phyloP scores from a whole-genome alignment of 169 alveolate species.

The Theileria orientalis region DNA sequence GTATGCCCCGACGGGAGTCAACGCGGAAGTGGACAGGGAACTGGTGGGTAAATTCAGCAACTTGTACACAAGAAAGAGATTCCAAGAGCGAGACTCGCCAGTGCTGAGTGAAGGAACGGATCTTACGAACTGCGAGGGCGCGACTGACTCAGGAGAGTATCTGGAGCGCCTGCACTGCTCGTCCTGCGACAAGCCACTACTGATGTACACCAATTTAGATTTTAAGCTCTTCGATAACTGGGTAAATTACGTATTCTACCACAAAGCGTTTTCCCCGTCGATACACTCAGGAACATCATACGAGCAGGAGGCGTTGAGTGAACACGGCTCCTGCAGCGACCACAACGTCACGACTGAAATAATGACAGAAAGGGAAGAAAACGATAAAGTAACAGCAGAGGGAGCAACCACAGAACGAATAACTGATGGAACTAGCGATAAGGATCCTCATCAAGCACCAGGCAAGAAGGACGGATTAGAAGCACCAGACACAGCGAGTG shows the following conservation, averaged over 20 bases:
- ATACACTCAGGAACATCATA: not conserved
- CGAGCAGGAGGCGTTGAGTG: not conserved
- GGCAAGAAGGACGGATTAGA: not conserved
- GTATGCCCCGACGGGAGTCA: not conserved
- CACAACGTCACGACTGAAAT: too few species aligned
- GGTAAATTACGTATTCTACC: constrained; percentile 8
- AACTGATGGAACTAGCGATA: too few species aligned
- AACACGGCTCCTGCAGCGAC: too few species aligned
- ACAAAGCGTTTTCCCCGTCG: not conserved
- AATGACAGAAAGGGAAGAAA: not conserved
- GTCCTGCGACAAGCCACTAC: constrained; percentile 22
- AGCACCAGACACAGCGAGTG: not conserved
- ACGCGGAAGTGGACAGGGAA: not conserved
- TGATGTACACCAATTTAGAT: constrained; percentile 25
- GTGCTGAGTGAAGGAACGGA: constrained; percentile 14
- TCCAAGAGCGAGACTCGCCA: not conserved
- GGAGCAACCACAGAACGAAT: not conserved
- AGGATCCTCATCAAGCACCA: too few species aligned
- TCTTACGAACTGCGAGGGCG: not conserved
- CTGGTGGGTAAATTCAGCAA: not conserved
- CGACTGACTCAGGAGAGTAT: not conserved
- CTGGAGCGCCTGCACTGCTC: constrained; percentile 27
- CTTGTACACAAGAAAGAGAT: not conserved
- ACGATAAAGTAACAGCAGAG: not conserved
- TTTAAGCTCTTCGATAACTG: constrained; percentile 24